These are phyloP conservation scores for Cutaneotrichosporon mucoides DNA, from an alignment of 1,284 basidiomycete species.

Conservation along the genomic window DNA sequence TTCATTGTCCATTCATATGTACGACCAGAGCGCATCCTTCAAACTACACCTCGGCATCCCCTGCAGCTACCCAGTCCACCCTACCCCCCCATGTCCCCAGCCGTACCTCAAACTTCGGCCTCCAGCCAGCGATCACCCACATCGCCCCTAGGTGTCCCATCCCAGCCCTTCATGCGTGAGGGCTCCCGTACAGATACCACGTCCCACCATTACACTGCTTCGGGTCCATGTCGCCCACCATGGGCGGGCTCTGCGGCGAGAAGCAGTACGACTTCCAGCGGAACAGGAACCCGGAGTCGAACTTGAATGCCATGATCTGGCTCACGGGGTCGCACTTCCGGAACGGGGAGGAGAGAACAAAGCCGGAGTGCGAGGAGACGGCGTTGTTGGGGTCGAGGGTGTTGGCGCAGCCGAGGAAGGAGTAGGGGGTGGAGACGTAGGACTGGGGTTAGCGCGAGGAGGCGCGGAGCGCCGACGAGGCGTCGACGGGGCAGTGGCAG, in stretches of 20 bases:
- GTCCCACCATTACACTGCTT: background rate
- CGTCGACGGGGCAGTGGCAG: no score
- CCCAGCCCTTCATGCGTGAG: background rate
- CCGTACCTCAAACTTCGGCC: background rate
- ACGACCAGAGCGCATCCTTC: no score
- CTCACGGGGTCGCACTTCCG: background rate
- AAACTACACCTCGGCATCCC: no score
- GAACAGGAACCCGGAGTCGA: background rate
- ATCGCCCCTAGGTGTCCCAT: background rate
- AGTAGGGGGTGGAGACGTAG: background rate
- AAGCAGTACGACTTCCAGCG: background rate
- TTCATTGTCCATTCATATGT: no score
- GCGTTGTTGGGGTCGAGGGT: background rate
- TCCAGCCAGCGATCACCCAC: background rate
- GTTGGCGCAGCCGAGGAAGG: background rate
- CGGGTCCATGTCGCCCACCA: background rate
- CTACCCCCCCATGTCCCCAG: no score
- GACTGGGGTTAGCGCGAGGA: background rate
- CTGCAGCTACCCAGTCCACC: no score
- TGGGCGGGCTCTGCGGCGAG: background rate
- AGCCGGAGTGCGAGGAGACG: background rate
- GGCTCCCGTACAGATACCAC: background rate
- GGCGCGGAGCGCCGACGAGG: no score
- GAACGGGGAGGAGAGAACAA: background rate
- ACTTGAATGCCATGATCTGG: background rate